phyloP scores from a whole-genome alignment of 345 rosid species.

The Sisymbrium altissimum region DNA sequence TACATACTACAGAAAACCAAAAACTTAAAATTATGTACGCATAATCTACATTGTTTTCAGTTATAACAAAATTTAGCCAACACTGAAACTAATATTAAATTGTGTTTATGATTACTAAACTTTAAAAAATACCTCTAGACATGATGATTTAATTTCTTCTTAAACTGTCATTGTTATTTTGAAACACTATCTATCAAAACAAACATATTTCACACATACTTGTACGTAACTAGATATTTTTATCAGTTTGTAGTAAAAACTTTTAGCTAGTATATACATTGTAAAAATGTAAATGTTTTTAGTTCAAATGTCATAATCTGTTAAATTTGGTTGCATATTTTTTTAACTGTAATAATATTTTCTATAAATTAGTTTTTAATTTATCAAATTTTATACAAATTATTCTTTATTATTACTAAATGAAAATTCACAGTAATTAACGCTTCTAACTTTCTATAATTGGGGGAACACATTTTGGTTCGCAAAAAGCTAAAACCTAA shows the following conservation, averaged over 20 bases:
- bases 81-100: background rate
- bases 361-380: background rate
- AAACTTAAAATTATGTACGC: too few relatives aligned
- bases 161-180: background rate
- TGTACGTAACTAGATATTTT: too few relatives aligned
- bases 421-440: background rate
- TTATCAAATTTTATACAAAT: background rate
- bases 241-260: too few relatives aligned
- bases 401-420: background rate
- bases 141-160: background rate
- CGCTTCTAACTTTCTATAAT: background rate
- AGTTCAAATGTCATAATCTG: too few relatives aligned
- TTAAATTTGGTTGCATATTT: background rate
- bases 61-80: background rate
- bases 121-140: background rate
- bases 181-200: background rate
- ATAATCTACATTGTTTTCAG: background rate
- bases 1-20: too few relatives aligned
- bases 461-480: background rate
- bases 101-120: background rate
- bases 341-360: background rate
- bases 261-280: background rate
- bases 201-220: background rate
- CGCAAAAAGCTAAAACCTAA: background rate
- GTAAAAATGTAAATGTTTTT: background rate